Base-by-base conservation (phyloP, 1,284 basidiomycete species). In the Marasmius tenuissimus region DNA sequence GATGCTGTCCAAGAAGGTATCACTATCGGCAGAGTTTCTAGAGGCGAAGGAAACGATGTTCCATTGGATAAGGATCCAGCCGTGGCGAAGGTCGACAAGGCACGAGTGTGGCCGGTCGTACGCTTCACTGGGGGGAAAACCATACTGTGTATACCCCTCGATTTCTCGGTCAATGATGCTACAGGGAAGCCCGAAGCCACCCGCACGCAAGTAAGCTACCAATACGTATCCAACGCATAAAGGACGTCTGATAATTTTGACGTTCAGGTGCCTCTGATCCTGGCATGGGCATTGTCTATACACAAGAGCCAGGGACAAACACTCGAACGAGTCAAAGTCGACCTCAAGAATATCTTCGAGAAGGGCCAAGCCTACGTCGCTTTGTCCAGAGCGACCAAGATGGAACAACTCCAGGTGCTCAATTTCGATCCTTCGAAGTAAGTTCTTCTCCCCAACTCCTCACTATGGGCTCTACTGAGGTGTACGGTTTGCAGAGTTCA, bases 311-410 rank as follows among this genome's bases (percentile, higher is more conserved):
- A 94, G 71, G 92, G 92, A 0, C 92, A 94, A 72, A 94, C 89
- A 0, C 73, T 96, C 16, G 85, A 93, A 59, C 80, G 92, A 14
- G 91, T 94, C 20, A 86, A 86, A 62, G 85, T 93, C 0, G 83
- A 92, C 68, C 76, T 93, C 18, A 69, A 69, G 38, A 78, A 80
- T 39, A 87, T 80, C 0, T 94, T 97, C 73, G 94, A 96, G 74
- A 92, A 89, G 66, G 93, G 93, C 22, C 87, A 90, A 82, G 94
- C 93, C 3, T 98, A 98, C 72, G 96, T 97, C 49, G 96, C 96
- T 0, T 82, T 98, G 14, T 96, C 94, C 12, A 89, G 96, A 57
- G 96, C 96, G 4, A 97, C 94, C 0, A 88, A 83, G 12, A 81
- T 97, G 68, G 88, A 91, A 38, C 86, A 90, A 0, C 78, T 98